phyloP scores from a whole-genome alignment of 345 rosid species.

The Nasturtium officinale region DNA sequence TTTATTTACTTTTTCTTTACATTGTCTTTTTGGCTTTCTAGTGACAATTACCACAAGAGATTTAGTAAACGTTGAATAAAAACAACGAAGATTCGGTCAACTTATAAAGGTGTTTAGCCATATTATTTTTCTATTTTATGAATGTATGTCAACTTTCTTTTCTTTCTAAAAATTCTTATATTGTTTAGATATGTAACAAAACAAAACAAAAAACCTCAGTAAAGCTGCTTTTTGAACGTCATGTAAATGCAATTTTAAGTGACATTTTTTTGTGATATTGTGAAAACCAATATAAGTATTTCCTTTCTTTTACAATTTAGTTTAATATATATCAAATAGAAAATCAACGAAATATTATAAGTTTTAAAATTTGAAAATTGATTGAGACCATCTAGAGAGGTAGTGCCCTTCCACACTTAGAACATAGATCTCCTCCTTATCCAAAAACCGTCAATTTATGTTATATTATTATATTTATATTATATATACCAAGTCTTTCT shows the following conservation, averaged over 20 bases:
- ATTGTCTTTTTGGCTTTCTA: conserved; percentile 10
- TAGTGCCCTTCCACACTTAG: conserved; percentile 43
- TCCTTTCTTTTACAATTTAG: not conserved
- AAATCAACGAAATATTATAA: not conserved
- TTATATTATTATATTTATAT: no score
- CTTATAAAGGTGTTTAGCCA: not conserved
- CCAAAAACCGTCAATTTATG: not conserved
- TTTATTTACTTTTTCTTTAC: not conserved
- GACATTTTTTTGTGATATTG: not conserved
- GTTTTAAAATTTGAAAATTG: no score
- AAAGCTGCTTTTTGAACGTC: not conserved
- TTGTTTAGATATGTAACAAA: not conserved
- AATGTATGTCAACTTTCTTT: not conserved
- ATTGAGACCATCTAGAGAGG: conserved; percentile 21
- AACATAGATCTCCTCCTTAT: not conserved
- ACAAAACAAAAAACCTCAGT: no score
- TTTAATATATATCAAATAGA: not conserved
- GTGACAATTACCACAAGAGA: not conserved
- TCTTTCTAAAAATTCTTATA: no score
- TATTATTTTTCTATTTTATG: not conserved
- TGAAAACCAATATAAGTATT: not conserved
- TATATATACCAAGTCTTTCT: conserved; percentile 28
- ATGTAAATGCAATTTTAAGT: not conserved
- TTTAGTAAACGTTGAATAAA: conserved; percentile 1
- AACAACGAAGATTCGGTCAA: conserved; percentile 18